Base-by-base conservation (phyloP, 2,329 filamentous ascomycete genomes). In the Fusarium euwallaceae region DNA sequence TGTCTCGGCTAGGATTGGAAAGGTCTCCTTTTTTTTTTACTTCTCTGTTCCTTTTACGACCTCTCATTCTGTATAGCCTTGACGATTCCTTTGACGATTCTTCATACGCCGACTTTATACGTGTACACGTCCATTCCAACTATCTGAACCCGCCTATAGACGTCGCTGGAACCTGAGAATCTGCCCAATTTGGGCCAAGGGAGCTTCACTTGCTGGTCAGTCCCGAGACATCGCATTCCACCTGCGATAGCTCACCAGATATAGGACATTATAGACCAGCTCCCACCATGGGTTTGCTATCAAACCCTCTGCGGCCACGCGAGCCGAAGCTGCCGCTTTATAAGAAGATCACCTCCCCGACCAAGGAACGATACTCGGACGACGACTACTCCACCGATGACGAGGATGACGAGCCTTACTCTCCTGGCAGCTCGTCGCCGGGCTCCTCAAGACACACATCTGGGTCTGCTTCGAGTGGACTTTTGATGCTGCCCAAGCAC, bases 391-490 rank as follows among this genome's bases (percentile, higher is more conserved):
- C 85, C 10, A 87, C 87, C 63, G 84, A 86, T 60, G 84, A 86
- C 29, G 84, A 87, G 36, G 84, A 86, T 59, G 84, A 84, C 6
- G 79, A 84, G n/a, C 83, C 64, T 80, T 86, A 73, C 79, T 85
- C 71, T 79, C 85, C 64, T 82, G 86, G 41, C 84, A 88, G 64
- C 56, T 76, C 59, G 80, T 86, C 63, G 84, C 86, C 77, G 82
- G 87, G 68, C 67, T 87, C 87, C 72, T 93, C 92, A 7, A 88
- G 91, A 66, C 85, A 87, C 48, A 86, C 83, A 20, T 88, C 87
- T 2, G 84, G 84, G 17, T 85, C 85, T 12, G 80, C 83, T 11
- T 82, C 84, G 4, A 84, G 83, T 12, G 82, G 84, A 66, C 80
- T 85, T 9, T 81, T 87, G 37, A 87, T 89, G 80, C 79, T 86